Evolutionary conservation across 306 rosid species (phyloP).

Genomic region (Purshia tridentata): DNA sequence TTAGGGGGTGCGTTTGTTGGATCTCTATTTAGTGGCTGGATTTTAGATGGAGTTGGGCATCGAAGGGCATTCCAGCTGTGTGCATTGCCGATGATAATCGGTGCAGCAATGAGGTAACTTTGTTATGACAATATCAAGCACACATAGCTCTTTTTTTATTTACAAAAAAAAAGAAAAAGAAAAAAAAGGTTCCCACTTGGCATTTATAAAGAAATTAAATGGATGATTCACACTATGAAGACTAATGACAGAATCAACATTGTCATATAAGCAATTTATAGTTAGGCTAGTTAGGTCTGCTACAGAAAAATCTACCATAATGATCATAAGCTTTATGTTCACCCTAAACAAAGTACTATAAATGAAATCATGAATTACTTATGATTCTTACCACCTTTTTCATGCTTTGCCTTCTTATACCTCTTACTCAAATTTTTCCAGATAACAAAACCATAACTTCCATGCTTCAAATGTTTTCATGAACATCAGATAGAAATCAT

Average conservation of each 20-base stretch:
- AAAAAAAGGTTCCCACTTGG: not conserved
- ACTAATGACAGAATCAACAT: not conserved
- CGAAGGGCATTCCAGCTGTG: slow-evolving; percentile 84
- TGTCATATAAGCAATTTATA: not conserved
- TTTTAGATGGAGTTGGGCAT: slow-evolving; percentile 80
- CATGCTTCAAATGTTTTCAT: not conserved
- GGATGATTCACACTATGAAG: not conserved
- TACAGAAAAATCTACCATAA: not conserved
- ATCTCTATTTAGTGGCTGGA: slow-evolving; percentile 73
- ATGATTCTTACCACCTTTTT: not conserved
- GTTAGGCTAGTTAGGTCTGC: not conserved
- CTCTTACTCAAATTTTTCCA: not conserved
- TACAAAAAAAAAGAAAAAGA: too few species aligned
- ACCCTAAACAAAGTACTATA: not conserved
- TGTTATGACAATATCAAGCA: not conserved
- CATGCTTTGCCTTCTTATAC: slow-evolving; percentile 6
- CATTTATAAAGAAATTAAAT: not conserved
- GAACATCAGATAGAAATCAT: not conserved
- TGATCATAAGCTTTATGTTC: not conserved
- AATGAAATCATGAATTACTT: slow-evolving; percentile 12
- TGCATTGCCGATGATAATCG: slow-evolving; percentile 83
- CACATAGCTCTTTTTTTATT: too few species aligned
- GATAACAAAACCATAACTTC: not conserved
- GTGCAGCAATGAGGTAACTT: slow-evolving; percentile 71
- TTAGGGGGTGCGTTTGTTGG: slow-evolving; percentile 86